Conservation (phyloP, 257 asterid species). For the Plantago elongata region DNA sequence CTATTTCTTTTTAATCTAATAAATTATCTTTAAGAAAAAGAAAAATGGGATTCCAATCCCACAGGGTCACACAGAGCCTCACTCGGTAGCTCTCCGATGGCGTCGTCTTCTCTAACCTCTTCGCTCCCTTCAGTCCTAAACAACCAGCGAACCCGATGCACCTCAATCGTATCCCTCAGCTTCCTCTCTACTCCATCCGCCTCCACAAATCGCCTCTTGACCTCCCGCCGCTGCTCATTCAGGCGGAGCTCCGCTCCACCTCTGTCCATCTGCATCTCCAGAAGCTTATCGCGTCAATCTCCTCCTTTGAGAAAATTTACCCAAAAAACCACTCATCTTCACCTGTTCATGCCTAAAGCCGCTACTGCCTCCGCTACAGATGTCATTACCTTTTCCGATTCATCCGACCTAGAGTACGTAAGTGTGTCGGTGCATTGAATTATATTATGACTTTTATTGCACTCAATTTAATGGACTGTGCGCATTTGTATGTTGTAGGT, state of each 20-base stretch:
- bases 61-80: neutral
- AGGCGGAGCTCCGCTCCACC: constrained; percentile 29
- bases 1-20: no score
- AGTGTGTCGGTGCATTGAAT: neutral
- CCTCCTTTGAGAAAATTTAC: constrained; percentile 15
- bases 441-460: neutral
- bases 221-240: constrained; percentile 20
- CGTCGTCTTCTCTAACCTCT: constrained; percentile 47
- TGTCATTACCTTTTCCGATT: constrained; percentile 14
- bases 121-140: constrained; percentile 55
- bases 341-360: constrained; percentile 63
- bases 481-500: no score
- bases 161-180: constrained; percentile 45
- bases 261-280: constrained; percentile 32
- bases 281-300: constrained; percentile 39
- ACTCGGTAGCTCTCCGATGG: constrained; percentile 26
- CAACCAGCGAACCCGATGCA: constrained; percentile 44
- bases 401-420: constrained; percentile 57
- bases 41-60: neutral
- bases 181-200: constrained; percentile 29
- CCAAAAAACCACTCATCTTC: constrained; percentile 41
- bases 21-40: no score
- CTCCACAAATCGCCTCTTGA: constrained; percentile 20
- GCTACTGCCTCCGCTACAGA: constrained; percentile 26
- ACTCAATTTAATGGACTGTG: no score